Percentiles rank a stretch among this genome's conserved stretches.
Evolutionary conservation across 345 rosid species (phyloP).

Genomic region (Salix exigua): DNA sequence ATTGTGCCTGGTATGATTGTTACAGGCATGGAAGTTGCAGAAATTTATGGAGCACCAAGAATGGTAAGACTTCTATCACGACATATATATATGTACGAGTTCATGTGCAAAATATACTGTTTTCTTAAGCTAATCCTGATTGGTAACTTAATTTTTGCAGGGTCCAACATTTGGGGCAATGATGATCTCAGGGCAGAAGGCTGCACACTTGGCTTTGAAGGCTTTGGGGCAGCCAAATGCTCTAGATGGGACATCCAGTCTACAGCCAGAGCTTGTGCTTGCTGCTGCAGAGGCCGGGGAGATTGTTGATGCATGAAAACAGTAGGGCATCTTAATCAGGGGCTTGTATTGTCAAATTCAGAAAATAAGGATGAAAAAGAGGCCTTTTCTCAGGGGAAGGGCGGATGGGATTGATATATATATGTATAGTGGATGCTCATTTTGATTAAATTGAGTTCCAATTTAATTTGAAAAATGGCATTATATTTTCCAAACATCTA

Average conservation of each 20-base stretch:
- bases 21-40: constrained; percentile 24
- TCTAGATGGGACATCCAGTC: constrained; percentile 6
- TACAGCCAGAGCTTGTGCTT: background rate
- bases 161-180: constrained; percentile 27
- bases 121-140: background rate
- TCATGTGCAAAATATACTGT: too few species aligned
- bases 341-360: background rate
- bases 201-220: constrained; percentile 27
- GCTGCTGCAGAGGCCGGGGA: background rate
- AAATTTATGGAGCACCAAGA: constrained; percentile 21
- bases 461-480: too few species aligned
- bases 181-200: constrained; percentile 30
- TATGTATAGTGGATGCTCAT: too few species aligned
- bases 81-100: background rate
- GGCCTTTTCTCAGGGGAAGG: too few species aligned
- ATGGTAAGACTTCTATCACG: constrained; percentile 11
- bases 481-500: too few species aligned
- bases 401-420: too few species aligned
- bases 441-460: too few species aligned
- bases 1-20: constrained; percentile 22
- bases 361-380: too few species aligned
- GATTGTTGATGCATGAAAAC: background rate
- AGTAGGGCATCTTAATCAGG: background rate
- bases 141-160: background rate
- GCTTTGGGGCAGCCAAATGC: constrained; percentile 23